phyloP scores from a whole-genome alignment of 441 rosid genomes.

The Jatropha podagrica region DNA sequence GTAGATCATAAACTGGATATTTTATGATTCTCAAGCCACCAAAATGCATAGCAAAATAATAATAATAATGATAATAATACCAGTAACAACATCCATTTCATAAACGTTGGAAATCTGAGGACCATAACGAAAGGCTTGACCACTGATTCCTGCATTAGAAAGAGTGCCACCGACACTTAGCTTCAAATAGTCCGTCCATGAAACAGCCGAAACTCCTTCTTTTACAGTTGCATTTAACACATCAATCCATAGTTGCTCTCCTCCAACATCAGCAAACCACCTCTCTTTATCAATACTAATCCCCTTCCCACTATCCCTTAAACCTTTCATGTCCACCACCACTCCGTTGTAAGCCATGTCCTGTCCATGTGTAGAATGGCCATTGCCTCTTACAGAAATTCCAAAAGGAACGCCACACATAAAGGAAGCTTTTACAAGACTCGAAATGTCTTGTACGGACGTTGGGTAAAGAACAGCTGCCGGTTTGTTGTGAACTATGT shows the following conservation, averaged over 20 bases:
- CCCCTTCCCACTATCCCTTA: slow-evolving; percentile 31
- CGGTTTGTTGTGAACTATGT: slow-evolving; percentile 50
- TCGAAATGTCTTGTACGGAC: slow-evolving; percentile 41
- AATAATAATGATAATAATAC: slow-evolving; percentile 27
- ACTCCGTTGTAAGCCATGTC: slow-evolving; percentile 61
- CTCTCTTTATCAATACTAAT: slow-evolving; percentile 8
- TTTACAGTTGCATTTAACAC: slow-evolving; percentile 48
- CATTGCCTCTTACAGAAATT: slow-evolving; percentile 68
- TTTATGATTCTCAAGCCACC: no score
- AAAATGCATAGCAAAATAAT: neutral
- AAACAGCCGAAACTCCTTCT: slow-evolving; percentile 58
- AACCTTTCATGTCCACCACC: slow-evolving; percentile 60
- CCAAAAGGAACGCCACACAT: slow-evolving; percentile 35
- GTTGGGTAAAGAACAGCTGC: slow-evolving; percentile 64
- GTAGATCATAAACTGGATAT: no score
- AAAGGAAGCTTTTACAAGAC: slow-evolving; percentile 47
- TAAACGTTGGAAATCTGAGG: slow-evolving; percentile 87
- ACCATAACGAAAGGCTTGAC: slow-evolving; percentile 69
- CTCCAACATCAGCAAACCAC: slow-evolving; percentile 70
- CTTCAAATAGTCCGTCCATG: slow-evolving; percentile 82
- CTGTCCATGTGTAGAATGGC: slow-evolving; percentile 77
- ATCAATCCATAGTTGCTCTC: slow-evolving; percentile 75
- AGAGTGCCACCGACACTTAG: slow-evolving; percentile 90
- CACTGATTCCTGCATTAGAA: slow-evolving; percentile 92
- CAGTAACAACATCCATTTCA: slow-evolving; percentile 79